A percentile compares a stretch with the other conserved stretches of the same genome.
These are phyloP conservation scores for Helicostylum pulchrum DNA, from an alignment of 192 early-diverging fungal genomes.

Conservation along the genomic window DNA sequence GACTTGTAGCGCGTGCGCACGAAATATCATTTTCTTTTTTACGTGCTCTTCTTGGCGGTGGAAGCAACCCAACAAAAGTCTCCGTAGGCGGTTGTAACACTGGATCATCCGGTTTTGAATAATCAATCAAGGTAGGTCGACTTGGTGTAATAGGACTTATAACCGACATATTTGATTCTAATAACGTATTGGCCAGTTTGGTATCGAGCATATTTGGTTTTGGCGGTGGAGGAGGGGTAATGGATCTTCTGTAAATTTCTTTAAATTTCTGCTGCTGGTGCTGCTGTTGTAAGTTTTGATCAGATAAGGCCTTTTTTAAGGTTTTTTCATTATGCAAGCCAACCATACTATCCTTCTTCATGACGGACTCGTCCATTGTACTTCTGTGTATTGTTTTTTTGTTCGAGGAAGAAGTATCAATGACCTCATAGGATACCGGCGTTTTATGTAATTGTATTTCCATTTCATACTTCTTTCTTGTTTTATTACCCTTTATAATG, in stretches of 20 bases:
- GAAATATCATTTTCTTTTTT: neutral
- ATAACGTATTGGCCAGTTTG: conserved; percentile 17
- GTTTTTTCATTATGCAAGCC: neutral
- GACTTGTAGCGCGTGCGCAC: too few relatives aligned
- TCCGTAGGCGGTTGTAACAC: neutral
- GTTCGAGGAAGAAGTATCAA: neutral
- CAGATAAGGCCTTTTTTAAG: neutral
- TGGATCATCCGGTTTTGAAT: neutral
- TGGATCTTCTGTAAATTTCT: neutral
- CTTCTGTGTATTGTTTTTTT: too few relatives aligned
- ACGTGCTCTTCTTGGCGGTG: conserved; percentile 11
- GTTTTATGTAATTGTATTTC: neutral
- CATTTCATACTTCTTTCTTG: neutral
- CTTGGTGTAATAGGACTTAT: neutral
- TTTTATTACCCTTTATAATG: neutral
- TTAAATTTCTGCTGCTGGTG: neutral
- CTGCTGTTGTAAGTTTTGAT: neutral
- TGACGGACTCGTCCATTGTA: too few relatives aligned
- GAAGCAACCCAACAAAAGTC: neutral
- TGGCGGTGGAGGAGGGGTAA: neutral
- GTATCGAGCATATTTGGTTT: conserved; percentile 13
- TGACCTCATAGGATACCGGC: neutral
- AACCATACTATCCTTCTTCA: too few relatives aligned
- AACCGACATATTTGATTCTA: neutral
- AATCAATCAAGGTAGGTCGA: neutral